Conservation (phyloP, 129 eudicot genomes). For the Heracleum sosnowskyi region DNA sequence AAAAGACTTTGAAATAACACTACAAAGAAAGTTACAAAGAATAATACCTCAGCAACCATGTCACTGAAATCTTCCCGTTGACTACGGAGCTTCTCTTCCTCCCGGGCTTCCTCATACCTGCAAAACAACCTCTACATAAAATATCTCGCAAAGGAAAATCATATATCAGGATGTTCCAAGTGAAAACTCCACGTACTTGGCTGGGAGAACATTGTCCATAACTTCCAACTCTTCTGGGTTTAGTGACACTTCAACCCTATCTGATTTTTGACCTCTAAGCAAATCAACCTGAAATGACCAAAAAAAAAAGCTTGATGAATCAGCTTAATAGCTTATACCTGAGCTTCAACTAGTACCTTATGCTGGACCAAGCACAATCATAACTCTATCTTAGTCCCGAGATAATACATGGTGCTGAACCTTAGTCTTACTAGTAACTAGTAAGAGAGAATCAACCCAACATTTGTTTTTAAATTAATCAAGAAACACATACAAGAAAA, state of each 20-base stretch:
- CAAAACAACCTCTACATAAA: background rate
- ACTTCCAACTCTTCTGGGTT: conserved; percentile 91
- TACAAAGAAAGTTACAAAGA: background rate
- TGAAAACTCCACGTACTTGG: conserved; percentile 50
- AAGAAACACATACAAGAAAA: background rate
- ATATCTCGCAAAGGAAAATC: background rate
- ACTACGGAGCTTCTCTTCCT: conserved; percentile 85
- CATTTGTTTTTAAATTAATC: background rate
- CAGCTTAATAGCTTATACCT: background rate
- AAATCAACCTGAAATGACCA: conserved; percentile 66
- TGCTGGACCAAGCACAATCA: background rate
- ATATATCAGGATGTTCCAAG: background rate
- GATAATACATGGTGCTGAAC: background rate
- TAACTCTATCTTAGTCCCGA: background rate
- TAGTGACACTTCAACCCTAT: conserved; percentile 80
- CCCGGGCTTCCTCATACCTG: conserved; percentile 95
- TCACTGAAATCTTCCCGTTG: conserved; percentile 96
- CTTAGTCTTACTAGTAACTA: background rate
- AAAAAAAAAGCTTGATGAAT: background rate
- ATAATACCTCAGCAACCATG: conserved; percentile 92
- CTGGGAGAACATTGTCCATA: conserved; percentile 83
- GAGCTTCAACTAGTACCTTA: background rate
- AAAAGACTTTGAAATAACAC: too few relatives aligned
- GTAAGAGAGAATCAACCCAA: background rate
- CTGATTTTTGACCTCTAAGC: conserved; percentile 88